Evolutionary conservation across 495 filamentous ascomycete genomes (phyloP), one percentile per base, ranked within the genome.

Genomic region (Gamarada debralockiae): DNA sequence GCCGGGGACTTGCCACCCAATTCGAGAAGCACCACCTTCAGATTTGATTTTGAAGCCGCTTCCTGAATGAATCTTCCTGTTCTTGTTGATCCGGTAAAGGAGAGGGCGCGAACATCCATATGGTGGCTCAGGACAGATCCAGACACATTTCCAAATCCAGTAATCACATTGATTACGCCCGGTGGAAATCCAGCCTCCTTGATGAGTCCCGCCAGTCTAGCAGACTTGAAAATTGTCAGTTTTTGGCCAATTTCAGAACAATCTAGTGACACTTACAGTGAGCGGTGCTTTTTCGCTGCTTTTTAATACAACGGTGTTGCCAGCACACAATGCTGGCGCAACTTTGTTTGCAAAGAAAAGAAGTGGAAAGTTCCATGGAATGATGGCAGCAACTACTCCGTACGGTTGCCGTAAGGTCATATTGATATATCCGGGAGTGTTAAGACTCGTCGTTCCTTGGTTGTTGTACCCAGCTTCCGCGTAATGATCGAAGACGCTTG

Each of bases 21-120:
- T 74, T 97, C 92, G 23, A 97, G 81, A 8, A 91, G 95, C 37
- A 97, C 92, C 80, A 95, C 93, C 84, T 97, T 97, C 65, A 97
- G 64, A 78, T 97, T 97, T 62, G 87, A 92, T 67, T 85, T 73
- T 43, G 92, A 92, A 4, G 92, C 90, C 21, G 92, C 90, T 80
- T 96, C 92, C 79, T 97, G 88, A 78, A 97, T 90, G 53, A 75
- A 75, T 57, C 92, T 87, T 62, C 92, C 92, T 48, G 95, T 86
- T 37, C 86, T 59, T 61, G 92, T 97, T 12, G 89, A 95, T 54
- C 92, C 92, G 53, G 92, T 97, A 79, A 97, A 97, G 66, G 93
- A 91, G 52, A 97, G 74, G 81, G 96, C 96, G 79, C 97, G 91
- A 53, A 98, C 75, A 69, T 92, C 86, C 92, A 97, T 97, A 78